phyloP scores from a whole-genome alignment of 1,284 basidiomycete genomes.

The Hymenochaete sp. region DNA sequence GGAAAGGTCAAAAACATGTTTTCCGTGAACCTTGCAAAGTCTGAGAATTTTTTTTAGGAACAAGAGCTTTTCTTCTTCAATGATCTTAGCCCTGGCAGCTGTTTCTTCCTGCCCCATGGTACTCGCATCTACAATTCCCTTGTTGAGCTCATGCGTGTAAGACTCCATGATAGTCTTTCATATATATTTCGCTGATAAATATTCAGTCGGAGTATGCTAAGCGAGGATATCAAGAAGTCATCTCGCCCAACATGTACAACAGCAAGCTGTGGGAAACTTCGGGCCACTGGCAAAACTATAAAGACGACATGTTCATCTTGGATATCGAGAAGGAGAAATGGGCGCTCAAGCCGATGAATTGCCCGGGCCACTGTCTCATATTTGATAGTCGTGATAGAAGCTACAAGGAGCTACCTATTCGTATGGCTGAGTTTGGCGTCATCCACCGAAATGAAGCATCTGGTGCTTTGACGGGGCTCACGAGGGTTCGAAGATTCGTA shows the following conservation, averaged over 20 bases:
- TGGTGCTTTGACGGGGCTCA: conserved; percentile 89
- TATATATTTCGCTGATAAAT: conserved; percentile 9
- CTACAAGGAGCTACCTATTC: conserved; percentile 93
- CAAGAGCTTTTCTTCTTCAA: conserved; percentile 99
- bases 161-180: conserved; percentile 23
- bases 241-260: conserved; percentile 98
- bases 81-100: conserved; percentile 89
- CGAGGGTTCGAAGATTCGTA: conserved; percentile 89
- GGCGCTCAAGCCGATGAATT: conserved; percentile 98
- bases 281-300: conserved; percentile 97
- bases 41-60: conserved; percentile 39
- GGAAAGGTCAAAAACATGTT: conserved; percentile 51
- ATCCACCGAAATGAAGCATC: conserved; percentile 96
- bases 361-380: conserved; percentile 94
- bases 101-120: conserved; percentile 96
- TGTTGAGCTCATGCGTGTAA: conserved; percentile 80
- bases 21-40: background rate
- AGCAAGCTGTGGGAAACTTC: conserved; percentile 97
- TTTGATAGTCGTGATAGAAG: conserved; percentile 92
- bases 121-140: conserved; percentile 96
- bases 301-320: conserved; percentile 95
- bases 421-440: conserved; percentile 98
- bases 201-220: conserved; percentile 70
- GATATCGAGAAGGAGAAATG: conserved; percentile 94
- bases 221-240: conserved; percentile 88